Evolutionary conservation across 2,329 filamentous ascomycete species (phyloP).

Genomic region (Hypoxylon sp.): DNA sequence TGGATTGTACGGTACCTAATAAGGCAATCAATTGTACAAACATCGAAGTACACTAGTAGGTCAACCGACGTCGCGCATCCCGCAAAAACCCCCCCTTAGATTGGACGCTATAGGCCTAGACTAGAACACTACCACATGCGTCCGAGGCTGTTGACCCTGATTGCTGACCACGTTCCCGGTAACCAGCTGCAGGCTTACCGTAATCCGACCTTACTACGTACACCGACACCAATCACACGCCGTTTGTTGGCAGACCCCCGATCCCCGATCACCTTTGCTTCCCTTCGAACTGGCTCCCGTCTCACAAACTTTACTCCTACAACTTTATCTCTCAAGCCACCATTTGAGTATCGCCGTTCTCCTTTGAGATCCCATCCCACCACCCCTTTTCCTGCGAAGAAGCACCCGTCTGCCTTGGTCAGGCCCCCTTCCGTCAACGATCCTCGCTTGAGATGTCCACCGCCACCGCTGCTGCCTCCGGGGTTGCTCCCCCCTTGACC

Average conservation of each 20-base stretch:
- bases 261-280: conserved; percentile 29
- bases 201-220: conserved; percentile 25
- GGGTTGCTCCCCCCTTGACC: conserved; percentile 64
- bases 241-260: conserved; percentile 28
- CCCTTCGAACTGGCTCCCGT: conserved; percentile 21
- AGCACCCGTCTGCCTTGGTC: conserved; percentile 97
- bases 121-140: conserved; percentile 35
- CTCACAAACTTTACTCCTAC: conserved; percentile 23
- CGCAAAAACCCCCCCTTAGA: conserved; percentile 13
- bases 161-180: conserved; percentile 40
- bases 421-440: conserved; percentile 78
- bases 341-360: conserved; percentile 22
- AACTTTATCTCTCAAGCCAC: conserved; percentile 34
- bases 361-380: conserved; percentile 18
- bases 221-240: conserved; percentile 44
- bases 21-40: conserved; percentile 12
- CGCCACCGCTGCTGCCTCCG: conserved; percentile 66
- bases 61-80: conserved; percentile 8
- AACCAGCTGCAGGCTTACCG: conserved; percentile 38
- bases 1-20: conserved; percentile 16
- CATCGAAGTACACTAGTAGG: conserved; percentile 12
- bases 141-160: conserved; percentile 35
- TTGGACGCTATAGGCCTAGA: conserved; percentile 25
- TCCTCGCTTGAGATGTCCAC: conserved; percentile 74
- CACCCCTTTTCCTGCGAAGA: conserved; percentile 74